Percentiles rank a stretch among this genome's conserved stretches.
Evolutionary conservation across 2,329 filamentous ascomycete genomes (phyloP).

Genomic region (Verticillium tricorpus): DNA sequence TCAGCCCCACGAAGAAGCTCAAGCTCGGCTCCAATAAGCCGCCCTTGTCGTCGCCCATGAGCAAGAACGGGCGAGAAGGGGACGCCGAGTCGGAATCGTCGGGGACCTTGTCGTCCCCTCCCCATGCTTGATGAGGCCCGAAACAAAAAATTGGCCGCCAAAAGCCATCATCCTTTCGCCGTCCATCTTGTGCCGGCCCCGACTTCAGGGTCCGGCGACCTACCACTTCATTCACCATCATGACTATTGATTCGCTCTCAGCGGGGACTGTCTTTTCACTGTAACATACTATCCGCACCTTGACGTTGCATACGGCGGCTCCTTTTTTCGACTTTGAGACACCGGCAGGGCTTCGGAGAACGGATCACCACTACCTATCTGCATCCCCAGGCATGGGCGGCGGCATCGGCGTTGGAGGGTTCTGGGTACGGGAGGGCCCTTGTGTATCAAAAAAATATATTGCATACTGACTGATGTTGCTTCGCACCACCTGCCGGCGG

Average conservation of each 20-base stretch:
- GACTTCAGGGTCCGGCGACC: background rate
- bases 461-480: background rate
- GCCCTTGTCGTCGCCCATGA: constrained; percentile 41
- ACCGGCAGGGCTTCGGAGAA: background rate
- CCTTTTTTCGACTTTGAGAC: background rate
- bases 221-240: background rate
- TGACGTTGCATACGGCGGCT: background rate
- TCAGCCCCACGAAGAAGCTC: constrained; percentile 37
- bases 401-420: constrained; percentile 4
- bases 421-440: background rate
- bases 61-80: constrained; percentile 43
- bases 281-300: background rate
- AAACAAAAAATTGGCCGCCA: background rate
- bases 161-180: background rate
- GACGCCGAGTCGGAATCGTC: constrained; percentile 54
- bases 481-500: background rate
- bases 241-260: background rate
- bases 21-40: constrained; percentile 38
- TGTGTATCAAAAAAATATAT: constrained; percentile 1
- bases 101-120: constrained; percentile 51
- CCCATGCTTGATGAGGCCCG: constrained; percentile 12
- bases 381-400: constrained; percentile 1
- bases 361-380: background rate
- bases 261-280: background rate
- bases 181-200: background rate